Evolutionary conservation across 2,329 filamentous ascomycete genomes (phyloP).

Genomic region (Microthyrium microscopicum): DNA sequence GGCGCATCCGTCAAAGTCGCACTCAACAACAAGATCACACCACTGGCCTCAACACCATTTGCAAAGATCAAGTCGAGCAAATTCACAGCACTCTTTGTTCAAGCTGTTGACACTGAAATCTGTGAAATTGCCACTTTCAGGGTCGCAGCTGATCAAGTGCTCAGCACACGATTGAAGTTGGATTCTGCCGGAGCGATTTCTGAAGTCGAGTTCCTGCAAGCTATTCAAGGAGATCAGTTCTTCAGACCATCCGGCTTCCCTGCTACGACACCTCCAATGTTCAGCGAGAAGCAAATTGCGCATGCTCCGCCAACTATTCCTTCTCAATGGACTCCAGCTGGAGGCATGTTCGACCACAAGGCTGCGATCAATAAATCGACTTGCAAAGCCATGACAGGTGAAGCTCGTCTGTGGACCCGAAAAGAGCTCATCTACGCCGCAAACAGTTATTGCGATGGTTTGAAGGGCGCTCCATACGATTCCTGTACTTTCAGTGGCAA

Average conservation of each 20-base stretch:
- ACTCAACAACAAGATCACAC: conserved; percentile 2
- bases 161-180: conserved; percentile 5
- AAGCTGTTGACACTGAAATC: conserved; percentile 6
- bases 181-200: conserved; percentile 4
- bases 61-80: conserved; percentile 1
- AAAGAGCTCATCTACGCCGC: conserved; percentile 6
- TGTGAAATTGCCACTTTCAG: conserved; percentile 8
- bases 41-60: conserved; percentile 4
- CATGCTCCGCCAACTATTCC: conserved; percentile 5
- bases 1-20: conserved; percentile 4
- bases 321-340: conserved; percentile 1
- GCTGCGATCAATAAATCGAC: conserved; percentile 1
- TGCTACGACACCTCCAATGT: conserved; percentile 1
- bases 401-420: conserved; percentile 4
- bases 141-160: conserved; percentile 2
- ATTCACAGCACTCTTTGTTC: conserved; percentile 1
- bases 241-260: conserved; percentile 8
- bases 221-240: conserved; percentile 8
- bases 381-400: conserved; percentile 3
- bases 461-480: conserved; percentile 4
- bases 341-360: conserved; percentile 1
- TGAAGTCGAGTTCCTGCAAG: conserved; percentile 8
- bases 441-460: conserved; percentile 5
- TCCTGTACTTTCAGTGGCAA: conserved; percentile 2
- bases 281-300: background rate